Conservation (phyloP, 2,329 filamentous ascomycete genomes). For the Cordyceps militaris region DNA sequence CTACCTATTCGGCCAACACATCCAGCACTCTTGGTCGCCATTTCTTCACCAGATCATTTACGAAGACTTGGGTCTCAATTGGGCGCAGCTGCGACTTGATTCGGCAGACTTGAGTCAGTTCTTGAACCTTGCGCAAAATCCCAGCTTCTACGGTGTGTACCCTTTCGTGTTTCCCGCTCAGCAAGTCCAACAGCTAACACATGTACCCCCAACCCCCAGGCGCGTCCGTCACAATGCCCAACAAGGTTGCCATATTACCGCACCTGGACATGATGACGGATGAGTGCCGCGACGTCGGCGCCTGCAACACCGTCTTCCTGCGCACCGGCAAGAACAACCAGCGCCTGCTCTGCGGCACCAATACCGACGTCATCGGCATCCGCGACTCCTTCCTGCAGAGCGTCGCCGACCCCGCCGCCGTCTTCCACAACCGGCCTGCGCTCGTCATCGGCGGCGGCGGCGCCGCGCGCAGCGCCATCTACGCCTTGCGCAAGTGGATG, state of each 20-base stretch:
- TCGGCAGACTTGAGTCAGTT: conserved; percentile 43
- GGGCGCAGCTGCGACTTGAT: conserved; percentile 47
- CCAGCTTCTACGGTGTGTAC: conserved; percentile 52
- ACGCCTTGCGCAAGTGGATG: conserved; percentile 65
- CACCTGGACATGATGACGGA: conserved; percentile 67
- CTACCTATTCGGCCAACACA: conserved; percentile 52
- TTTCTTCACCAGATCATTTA: conserved; percentile 49
- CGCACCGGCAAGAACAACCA: conserved; percentile 38
- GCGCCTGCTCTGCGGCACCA: conserved; percentile 60
- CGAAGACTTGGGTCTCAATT: conserved; percentile 40
- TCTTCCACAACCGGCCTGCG: conserved; percentile 54
- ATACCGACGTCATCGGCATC: conserved; percentile 76
- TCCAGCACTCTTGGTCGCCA: conserved; percentile 49
- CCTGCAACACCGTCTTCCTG: conserved; percentile 73
- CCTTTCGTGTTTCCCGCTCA: not conserved
- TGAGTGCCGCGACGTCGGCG: conserved; percentile 66
- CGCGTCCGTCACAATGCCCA: conserved; percentile 74
- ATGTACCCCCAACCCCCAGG: conserved; percentile 31
- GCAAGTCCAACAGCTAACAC: not conserved
- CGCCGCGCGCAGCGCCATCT: conserved; percentile 70
- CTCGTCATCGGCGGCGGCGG: conserved; percentile 73
- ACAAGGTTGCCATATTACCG: conserved; percentile 70
- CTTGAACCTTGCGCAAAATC: conserved; percentile 45
- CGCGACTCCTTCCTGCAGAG: conserved; percentile 63
- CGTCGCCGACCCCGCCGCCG: conserved; percentile 33